Evolutionary conservation across 192 early-diverging fungal genomes (phyloP), one percentile per base, ranked within the genome.

Genomic region (Kickxella alabastrina): DNA sequence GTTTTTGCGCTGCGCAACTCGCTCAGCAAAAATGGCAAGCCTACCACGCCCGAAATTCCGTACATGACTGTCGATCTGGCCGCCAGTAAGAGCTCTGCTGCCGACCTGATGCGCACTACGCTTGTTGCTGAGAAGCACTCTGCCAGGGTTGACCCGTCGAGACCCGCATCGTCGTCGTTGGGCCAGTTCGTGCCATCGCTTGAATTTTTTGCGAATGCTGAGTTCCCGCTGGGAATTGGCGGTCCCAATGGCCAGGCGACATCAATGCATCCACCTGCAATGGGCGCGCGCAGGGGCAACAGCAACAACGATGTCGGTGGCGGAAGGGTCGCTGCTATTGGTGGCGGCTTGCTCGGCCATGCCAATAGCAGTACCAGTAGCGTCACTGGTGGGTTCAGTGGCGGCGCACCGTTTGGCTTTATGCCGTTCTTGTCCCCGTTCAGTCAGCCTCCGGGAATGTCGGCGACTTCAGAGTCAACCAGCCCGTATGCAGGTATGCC

Each of bases 181-280:
- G 71, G 71, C 9, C 71, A 62, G 43, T 75, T 75, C 59, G 71
- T 75, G 18, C 64, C 71, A 4, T 66, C 71, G 26, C 47, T 75
- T 9, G 71, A 75, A 43, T 67, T 75, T 35, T 75, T 75, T 55
- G 71, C 71, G 19, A 75, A 75, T 27, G 59, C 71, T 9, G 71
- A 67, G 28, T 75, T 63, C 18, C 71, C 71, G 10, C 43, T 75
- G 19, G 71, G 71, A 9, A 62, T 75, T 24, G 71, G 71, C 5
- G 64, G 64, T 0, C 71, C 64, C 10, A 75, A 75, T 24, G 71
- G 71, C 1, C 63, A 67, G 52, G 59, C 64, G 17, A 56, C 71
- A 42, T 27, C 54, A n/a, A 41, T 49, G 12, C 34, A 61, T 27
- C 55, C 70, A 3, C 54, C 48, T 10, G 59, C 53, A 14, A 39